A percentile compares a stretch with the other conserved stretches of the same genome.
Conservation (phyloP, 1,284 basidiomycete species). For the Apiotrichum laibachii region DNA sequence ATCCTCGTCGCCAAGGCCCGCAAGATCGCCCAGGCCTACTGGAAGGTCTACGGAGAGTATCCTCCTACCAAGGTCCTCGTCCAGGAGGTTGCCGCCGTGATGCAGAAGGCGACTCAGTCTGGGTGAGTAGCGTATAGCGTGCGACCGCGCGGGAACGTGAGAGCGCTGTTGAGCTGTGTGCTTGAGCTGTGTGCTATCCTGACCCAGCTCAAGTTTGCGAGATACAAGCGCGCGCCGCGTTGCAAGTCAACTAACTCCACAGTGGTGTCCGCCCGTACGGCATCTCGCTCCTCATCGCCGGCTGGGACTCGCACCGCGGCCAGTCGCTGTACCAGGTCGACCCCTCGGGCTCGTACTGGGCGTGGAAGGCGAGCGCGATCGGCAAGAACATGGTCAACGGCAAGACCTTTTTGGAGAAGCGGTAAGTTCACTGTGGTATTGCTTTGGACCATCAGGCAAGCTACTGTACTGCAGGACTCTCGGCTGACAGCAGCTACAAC, state of each 20-base stretch:
- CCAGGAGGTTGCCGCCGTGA: constrained; percentile 94
- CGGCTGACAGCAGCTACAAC: constrained; percentile 70
- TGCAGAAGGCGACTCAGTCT: constrained; percentile 98
- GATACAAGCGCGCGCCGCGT: no score
- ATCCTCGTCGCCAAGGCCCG: constrained; percentile 89
- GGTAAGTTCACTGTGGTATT: constrained; percentile 57
- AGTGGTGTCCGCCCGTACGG: constrained; percentile 98
- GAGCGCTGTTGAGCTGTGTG: no score
- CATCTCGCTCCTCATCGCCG: constrained; percentile 92
- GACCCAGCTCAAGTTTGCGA: no score
- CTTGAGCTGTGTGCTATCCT: no score
- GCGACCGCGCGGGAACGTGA: background rate
- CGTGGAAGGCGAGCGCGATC: constrained; percentile 99
- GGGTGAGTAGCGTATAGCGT: constrained; percentile 61
- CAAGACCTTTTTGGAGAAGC: constrained; percentile 97
- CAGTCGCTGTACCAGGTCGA: constrained; percentile 97
- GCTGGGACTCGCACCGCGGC: constrained; percentile 88
- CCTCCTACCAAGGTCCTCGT: constrained; percentile 96
- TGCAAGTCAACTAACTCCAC: constrained; percentile 28
- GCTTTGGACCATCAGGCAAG: background rate
- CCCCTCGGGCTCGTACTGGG: constrained; percentile 98
- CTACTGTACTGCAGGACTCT: background rate
- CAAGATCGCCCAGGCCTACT: constrained; percentile 97
- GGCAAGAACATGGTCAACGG: constrained; percentile 99
- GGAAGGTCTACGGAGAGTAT: constrained; percentile 99